Evolutionary conservation across 306 rosid genomes (phyloP).

Genomic region (Dalbergia oliveri): DNA sequence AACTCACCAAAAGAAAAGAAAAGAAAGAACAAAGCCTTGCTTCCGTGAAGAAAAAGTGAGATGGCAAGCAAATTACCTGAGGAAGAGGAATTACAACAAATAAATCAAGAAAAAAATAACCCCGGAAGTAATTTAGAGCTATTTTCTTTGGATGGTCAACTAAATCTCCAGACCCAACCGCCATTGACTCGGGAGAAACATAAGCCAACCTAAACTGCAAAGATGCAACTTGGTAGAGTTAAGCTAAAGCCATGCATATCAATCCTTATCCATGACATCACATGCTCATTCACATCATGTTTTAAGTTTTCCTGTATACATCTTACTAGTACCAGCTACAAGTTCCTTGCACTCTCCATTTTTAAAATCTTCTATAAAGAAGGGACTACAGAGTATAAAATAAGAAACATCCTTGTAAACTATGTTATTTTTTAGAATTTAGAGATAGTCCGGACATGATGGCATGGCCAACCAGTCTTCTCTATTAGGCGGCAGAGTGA

Average conservation of each 20-base stretch:
- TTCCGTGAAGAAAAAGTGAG: not conserved
- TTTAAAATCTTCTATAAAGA: not conserved
- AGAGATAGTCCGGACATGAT: not conserved
- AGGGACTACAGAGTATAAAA: not conserved
- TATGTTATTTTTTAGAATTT: not conserved
- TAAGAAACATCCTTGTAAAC: conserved; percentile 2
- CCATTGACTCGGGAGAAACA: conserved; percentile 82
- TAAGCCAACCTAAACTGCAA: conserved; percentile 93
- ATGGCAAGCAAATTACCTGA: conserved; percentile 58
- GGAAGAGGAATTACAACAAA: conserved; percentile 80
- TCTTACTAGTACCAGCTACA: not conserved
- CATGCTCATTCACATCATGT: not conserved
- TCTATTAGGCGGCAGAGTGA: not conserved
- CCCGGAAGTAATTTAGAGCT: conserved; percentile 65
- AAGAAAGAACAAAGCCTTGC: not conserved
- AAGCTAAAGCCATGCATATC: not conserved
- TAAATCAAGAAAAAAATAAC: conserved; percentile 69
- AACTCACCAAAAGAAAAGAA: not conserved
- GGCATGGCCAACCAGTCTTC: not conserved
- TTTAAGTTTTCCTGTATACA: not conserved
- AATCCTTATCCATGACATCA: conserved; percentile 7
- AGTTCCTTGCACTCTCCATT: conserved; percentile 8
- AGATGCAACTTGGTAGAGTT: conserved; percentile 39
- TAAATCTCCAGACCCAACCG: conserved; percentile 87
- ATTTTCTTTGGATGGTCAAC: conserved; percentile 83